A percentile compares a stretch with the other conserved stretches of the same genome.
Evolutionary conservation across 352 stramenopile genomes (phyloP).

Genomic region (Aphanomyces euteiches): DNA sequence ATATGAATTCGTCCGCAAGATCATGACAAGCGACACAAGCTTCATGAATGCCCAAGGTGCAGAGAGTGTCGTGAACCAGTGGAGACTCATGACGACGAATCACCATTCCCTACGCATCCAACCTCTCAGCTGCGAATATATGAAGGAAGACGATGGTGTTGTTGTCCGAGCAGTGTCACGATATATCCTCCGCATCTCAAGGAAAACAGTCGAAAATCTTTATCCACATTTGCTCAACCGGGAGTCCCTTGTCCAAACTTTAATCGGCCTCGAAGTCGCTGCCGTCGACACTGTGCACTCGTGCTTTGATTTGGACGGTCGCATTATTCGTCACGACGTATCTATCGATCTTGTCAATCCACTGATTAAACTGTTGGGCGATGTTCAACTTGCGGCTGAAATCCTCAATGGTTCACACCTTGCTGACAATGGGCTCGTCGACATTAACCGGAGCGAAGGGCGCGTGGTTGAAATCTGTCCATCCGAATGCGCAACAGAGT

Average conservation of each 20-base stretch:
- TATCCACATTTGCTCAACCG: slow-evolving; percentile 35
- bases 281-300: slow-evolving; percentile 32
- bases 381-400: slow-evolving; percentile 14
- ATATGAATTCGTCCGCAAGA: slow-evolving; percentile 25
- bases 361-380: slow-evolving; percentile 23
- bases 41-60: slow-evolving; percentile 30
- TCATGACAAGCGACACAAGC: slow-evolving; percentile 25
- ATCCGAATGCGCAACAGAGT: background rate
- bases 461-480: background rate
- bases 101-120: slow-evolving; percentile 27
- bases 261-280: slow-evolving; percentile 34
- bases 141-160: slow-evolving; percentile 28
- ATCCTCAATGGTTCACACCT: slow-evolving; percentile 24
- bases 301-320: slow-evolving; percentile 31
- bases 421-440: slow-evolving; percentile 22
- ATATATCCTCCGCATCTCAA: slow-evolving; percentile 32
- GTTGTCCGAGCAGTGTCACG: slow-evolving; percentile 26
- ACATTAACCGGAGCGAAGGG: slow-evolving; percentile 21
- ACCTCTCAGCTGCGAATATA: slow-evolving; percentile 26
- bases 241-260: slow-evolving; percentile 31
- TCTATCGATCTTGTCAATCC: slow-evolving; percentile 35
- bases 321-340: slow-evolving; percentile 35
- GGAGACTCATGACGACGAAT: slow-evolving; percentile 27
- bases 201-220: slow-evolving; percentile 29
- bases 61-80: slow-evolving; percentile 28